Evolutionary conservation across 2,329 filamentous ascomycete genomes (phyloP), one percentile per base, ranked within the genome.

Genomic region (Alternaria consortialis): DNA sequence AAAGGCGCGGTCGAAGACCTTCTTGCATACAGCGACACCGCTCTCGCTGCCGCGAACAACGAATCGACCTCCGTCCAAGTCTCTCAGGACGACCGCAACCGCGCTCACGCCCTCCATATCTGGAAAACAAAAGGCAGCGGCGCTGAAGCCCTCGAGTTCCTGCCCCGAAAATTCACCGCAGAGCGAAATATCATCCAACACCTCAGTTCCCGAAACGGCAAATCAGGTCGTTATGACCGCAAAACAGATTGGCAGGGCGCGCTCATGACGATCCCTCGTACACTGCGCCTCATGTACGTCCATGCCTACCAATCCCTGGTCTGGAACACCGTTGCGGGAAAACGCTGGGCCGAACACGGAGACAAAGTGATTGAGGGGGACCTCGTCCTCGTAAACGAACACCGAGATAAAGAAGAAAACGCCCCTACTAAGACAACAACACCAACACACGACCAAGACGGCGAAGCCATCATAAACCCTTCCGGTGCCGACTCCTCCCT

Each of bases 241-340:
- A 80, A 80, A 39, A 85, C 85, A 43, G 94, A 99, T 79, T 95
- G 88, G 76, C 85, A 92, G 61, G 94, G 94, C 25, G 93, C 95
- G 1, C 80, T 99, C 53, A 86, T 90, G 74, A 85, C 86, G 55
- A 94, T 99, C 64, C 91, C 91, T 25, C 87, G 94, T 17, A 92
- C 91, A 50, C 84, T 98, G 70, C 88, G 93, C 43, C 87, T 93
- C 60, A 97, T 99, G 91, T 99, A 98, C 76, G 90, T 97, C 15
- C 95, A 99, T 77, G 94, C 95, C 5, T 98, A 97, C 80, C 95
- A 99, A 78, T 97, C 92, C 6, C 87, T 93, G 37, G 89, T 99
- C 8, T 99, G 94, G 94, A 99, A 99, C 80, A 87, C 88, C 67
- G 91, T 88, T 12, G 92, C 88, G 2, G 93, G 91, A 66, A 88